Percentiles rank a stretch among this genome's conserved stretches.
These are phyloP conservation scores for Holtermanniella nyarrowii DNA, from an alignment of 768 basidiomycete species.

Conservation along the genomic window DNA sequence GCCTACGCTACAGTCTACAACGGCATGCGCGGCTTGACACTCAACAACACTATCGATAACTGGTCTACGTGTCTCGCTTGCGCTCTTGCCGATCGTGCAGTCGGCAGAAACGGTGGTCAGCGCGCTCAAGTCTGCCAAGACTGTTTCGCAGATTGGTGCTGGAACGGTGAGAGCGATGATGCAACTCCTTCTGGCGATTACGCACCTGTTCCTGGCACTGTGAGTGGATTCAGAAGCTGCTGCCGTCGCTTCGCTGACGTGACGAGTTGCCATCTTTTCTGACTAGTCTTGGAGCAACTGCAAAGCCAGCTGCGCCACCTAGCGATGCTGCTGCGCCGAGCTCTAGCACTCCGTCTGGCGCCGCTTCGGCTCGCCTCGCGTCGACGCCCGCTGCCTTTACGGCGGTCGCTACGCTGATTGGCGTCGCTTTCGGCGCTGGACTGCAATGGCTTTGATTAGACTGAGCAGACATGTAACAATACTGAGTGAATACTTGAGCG, in stretches of 20 bases:
- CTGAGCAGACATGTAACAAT: too few relatives aligned
- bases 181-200: background rate
- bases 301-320: background rate
- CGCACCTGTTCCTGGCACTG: background rate
- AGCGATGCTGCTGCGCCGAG: background rate
- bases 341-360: background rate
- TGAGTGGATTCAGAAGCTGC: background rate
- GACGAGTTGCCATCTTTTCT: too few relatives aligned
- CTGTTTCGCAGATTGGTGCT: constrained; percentile 39
- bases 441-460: too few relatives aligned
- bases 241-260: too few relatives aligned
- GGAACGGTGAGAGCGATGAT: constrained; percentile 5
- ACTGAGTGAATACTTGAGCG: too few relatives aligned
- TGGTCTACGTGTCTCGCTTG: constrained; percentile 63
- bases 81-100: constrained; percentile 51
- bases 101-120: constrained; percentile 21
- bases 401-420: background rate
- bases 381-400: background rate
- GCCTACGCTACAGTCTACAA: constrained; percentile 55
- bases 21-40: constrained; percentile 46
- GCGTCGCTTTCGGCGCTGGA: background rate
- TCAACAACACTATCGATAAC: constrained; percentile 49
- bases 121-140: constrained; percentile 29
- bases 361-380: background rate
- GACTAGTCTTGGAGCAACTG: background rate